Evolutionary conservation across 495 filamentous ascomycete species (phyloP).

Genomic region (Aspergillus sparsus): DNA sequence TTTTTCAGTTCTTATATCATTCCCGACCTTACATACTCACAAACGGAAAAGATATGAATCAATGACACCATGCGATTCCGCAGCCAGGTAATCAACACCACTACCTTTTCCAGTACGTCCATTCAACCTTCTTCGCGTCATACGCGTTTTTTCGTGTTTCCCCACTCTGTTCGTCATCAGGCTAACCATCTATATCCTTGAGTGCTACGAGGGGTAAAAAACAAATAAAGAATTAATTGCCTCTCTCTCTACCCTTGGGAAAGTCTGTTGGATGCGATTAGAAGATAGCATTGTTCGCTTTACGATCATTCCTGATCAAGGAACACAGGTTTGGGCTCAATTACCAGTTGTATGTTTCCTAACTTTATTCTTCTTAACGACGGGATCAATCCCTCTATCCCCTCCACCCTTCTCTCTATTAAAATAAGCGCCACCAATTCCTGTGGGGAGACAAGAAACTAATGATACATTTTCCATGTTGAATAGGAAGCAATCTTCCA

Average conservation of each 20-base stretch:
- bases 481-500: background rate
- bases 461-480: too few species aligned
- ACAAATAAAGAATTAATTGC: slow-evolving; percentile 68
- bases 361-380: background rate
- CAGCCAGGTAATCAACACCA: slow-evolving; percentile 75
- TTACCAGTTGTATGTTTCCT: slow-evolving; percentile 57
- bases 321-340: slow-evolving; percentile 90
- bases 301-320: slow-evolving; percentile 89
- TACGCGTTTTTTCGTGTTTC: background rate
- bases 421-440: too few species aligned
- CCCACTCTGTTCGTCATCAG: background rate
- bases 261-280: slow-evolving; percentile 91
- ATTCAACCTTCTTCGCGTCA: background rate
- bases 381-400: background rate
- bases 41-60: background rate
- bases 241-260: slow-evolving; percentile 82
- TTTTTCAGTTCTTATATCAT: background rate
- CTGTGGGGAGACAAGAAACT: too few species aligned
- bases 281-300: slow-evolving; percentile 84
- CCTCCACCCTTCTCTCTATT: background rate
- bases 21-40: background rate
- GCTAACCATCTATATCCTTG: background rate
- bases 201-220: too few species aligned
- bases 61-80: slow-evolving; percentile 52
- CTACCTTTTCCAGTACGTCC: slow-evolving; percentile 76